Evolutionary conservation across 1,284 basidiomycete species (phyloP), one percentile per base, ranked within the genome.

Genomic region (Rhodotorula glutinis): DNA sequence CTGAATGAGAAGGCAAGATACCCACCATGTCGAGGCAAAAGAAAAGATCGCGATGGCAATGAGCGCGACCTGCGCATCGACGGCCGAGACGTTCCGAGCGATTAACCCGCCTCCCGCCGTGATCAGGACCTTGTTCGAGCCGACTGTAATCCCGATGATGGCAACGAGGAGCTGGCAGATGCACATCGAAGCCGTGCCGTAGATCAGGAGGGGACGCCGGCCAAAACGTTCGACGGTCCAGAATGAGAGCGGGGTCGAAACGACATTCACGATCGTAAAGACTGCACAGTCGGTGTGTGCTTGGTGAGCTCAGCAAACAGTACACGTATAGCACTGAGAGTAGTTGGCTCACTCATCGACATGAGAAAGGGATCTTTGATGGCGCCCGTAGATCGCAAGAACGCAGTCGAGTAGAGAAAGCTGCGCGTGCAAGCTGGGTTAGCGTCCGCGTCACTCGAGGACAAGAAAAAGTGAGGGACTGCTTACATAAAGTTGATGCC

Each of bases 181-280:
- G 53, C 83, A 82, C 88, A 90, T 90, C 65, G 85, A 85, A 54
- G 82, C 76, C 3, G 88, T 88, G 72, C 90, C 90, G 72, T 83
- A 80, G 76, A 92, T 83, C 69, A 90, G 83, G 25, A 76, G 63
- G 71, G 74, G 74, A 71, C 77, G 60, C 65, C 66, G 57, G 70
- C 78, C 78, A 70, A 76, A 75, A 8, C 60, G 60, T 68, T 79
- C 78, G 59, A 78, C 69, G 62, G 75, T 76, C 54, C 74, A 76
- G 57, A 78, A 77, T 4, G 76, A 74, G 63, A 77, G 72, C 33
- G 77, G 76, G 30, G 78, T 79, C n/a, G 75, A 74, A 51, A 77
- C 69, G 49, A 78, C 77, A 64, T 78, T 76, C 65, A 77, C 74
- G 49, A 54, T 54, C 29, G 33, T 16, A 11, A 38, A 21, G 38